Evolutionary conservation across 2,329 filamentous ascomycete species (phyloP).

Genomic region (Tolypocladium endophyticum): DNA sequence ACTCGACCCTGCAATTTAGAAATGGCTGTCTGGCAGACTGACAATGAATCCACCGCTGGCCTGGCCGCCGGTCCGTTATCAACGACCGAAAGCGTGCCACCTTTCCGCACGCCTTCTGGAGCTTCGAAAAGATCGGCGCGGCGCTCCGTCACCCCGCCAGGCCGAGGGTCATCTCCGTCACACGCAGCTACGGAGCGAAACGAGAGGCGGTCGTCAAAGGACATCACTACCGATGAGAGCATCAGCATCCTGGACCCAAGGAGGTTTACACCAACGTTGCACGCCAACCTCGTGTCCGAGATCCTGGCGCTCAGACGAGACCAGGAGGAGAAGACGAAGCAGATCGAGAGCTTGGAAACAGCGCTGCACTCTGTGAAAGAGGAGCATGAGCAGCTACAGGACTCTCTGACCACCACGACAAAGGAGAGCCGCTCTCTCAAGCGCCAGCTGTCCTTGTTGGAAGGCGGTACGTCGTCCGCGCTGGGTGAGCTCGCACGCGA

Average conservation of each 20-base stretch:
- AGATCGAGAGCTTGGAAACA: constrained; percentile 77
- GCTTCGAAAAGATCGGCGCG: constrained; percentile 45
- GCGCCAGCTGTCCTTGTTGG: constrained; percentile 74
- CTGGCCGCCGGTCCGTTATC: constrained; percentile 51
- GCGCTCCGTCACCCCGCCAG: constrained; percentile 56
- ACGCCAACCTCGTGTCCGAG: constrained; percentile 89
- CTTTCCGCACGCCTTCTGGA: constrained; percentile 62
- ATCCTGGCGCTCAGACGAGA: constrained; percentile 81
- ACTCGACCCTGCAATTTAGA: constrained; percentile 6
- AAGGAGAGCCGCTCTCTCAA: constrained; percentile 76
- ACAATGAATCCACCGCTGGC: constrained; percentile 47
- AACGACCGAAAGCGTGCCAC: constrained; percentile 56
- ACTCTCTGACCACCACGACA: constrained; percentile 47
- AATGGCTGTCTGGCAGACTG: constrained; percentile 52
- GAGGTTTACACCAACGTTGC: constrained; percentile 87
- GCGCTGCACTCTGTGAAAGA: constrained; percentile 59
- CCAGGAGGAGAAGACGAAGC: constrained; percentile 76
- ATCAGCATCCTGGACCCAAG: constrained; percentile 75
- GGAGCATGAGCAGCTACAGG: constrained; percentile 63
- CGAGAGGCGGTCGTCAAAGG: constrained; percentile 41
- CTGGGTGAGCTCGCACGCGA: constrained; percentile 76
- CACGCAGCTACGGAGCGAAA: constrained; percentile 30
- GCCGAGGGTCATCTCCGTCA: constrained; percentile 47
- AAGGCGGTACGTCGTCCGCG: constrained; percentile 79
- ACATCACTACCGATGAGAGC: constrained; percentile 54